Base-by-base conservation (phyloP, 2,329 filamentous ascomycete genomes). In the Emmonsiellopsis sp. region DNA sequence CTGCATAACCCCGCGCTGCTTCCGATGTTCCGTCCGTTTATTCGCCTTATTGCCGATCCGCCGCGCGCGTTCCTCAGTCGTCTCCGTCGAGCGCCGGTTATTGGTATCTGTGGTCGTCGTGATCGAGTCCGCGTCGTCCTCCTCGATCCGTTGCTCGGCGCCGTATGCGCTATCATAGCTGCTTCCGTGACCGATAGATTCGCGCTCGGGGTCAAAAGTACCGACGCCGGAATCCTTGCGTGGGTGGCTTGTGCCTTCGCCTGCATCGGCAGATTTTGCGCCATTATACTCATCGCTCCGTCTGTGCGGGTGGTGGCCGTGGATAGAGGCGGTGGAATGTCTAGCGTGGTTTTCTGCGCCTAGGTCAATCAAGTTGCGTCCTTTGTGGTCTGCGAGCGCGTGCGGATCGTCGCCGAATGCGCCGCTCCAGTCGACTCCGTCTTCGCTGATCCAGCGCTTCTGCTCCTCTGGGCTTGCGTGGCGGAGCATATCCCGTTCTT, bases 1-100 rank as follows among this genome's bases (percentile, higher is more conserved):
- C 69, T 97, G 92, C 89, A 96, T 95, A 65, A 95, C 64, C 0
- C 92, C 92, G 9, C 91, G 79, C 61, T 96, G 90, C 72, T 91
- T 89, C 0, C 91, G 81, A 67, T 91, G 86, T 66, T 96, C 77
- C 35, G 67, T 72, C 46, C 71, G 69, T 55, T 67, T 69, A 50
- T 70, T 71, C 9, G 67, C 67, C 55, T 64, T 68, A 35, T 72
- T 67, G 2, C 64, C 65, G 10, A 55, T 50, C 31, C 58, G 55
- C 7, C 59, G 49, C 6, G 47, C 57, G 34, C 58, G 58, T 10
- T 59, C 57, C 16, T 58, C 59, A 1, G 40, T 51, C 7, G 59
- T 60, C 30, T 46, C 41, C 11, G 43, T 11, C 31, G 40, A 45
- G 16, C 31, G 43, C 13, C 11, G 55, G 54, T 38, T 54, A 26